These are phyloP conservation scores for Claviceps quebecensis DNA, from an alignment of 2,329 filamentous ascomycete species.

Conservation along the genomic window DNA sequence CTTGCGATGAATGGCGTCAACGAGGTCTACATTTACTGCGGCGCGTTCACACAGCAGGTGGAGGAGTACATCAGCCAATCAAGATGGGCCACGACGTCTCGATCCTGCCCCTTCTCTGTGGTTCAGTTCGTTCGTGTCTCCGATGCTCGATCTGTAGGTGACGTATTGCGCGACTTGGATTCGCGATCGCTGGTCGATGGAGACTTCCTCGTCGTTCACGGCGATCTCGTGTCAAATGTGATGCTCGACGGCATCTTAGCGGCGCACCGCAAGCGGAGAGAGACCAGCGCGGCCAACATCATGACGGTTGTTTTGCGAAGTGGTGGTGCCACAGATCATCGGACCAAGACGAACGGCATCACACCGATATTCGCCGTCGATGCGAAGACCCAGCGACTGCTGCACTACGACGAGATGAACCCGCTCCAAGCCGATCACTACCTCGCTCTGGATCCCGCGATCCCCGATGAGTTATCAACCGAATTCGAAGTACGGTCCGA, in stretches of 20 bases:
- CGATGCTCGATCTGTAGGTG: constrained; percentile 74
- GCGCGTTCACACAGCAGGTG: constrained; percentile 72
- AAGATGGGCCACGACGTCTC: constrained; percentile 47
- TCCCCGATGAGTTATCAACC: constrained; percentile 53
- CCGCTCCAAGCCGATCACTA: constrained; percentile 51
- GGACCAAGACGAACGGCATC: constrained; percentile 61
- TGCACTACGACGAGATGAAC: constrained; percentile 89
- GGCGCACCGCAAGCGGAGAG: constrained; percentile 65
- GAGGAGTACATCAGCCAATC: constrained; percentile 76
- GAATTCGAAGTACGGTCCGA: constrained; percentile 78
- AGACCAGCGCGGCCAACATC: constrained; percentile 82
- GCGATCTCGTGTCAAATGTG: constrained; percentile 83
- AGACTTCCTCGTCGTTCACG: constrained; percentile 86
- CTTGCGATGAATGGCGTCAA: constrained; percentile 91
- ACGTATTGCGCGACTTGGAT: constrained; percentile 89
- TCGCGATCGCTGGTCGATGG: constrained; percentile 70
- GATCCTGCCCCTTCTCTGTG: constrained; percentile 53
- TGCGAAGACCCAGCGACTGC: constrained; percentile 60
- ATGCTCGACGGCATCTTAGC: constrained; percentile 66
- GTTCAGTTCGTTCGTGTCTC: constrained; percentile 75
- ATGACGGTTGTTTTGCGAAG: constrained; percentile 91
- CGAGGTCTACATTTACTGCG: constrained; percentile 85
- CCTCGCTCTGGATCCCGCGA: constrained; percentile 60
- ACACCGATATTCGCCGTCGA: constrained; percentile 81
- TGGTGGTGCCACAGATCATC: constrained; percentile 53